Percentiles rank a stretch among this genome's conserved stretches.
Conservation (phyloP, 2,329 filamentous ascomycete species). For the Stemphylium vesicarium region DNA sequence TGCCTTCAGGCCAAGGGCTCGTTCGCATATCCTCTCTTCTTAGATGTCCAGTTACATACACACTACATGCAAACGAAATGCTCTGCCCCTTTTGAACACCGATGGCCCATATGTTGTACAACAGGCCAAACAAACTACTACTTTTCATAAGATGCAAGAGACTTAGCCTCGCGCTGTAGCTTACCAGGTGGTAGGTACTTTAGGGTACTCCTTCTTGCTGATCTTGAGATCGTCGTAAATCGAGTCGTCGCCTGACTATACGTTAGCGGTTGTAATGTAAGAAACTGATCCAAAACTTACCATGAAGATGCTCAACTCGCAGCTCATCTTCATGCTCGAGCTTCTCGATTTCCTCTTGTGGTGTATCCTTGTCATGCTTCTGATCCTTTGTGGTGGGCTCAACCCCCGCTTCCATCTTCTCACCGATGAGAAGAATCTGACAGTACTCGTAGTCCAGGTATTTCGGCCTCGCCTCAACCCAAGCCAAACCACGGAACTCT, state of each 20-base stretch:
- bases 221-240: slow-evolving; percentile 67
- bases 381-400: slow-evolving; percentile 64
- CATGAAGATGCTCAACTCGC: slow-evolving; percentile 66
- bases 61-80: neutral
- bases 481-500: slow-evolving; percentile 74
- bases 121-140: neutral
- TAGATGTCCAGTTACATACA: neutral
- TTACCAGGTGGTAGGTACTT: slow-evolving; percentile 46
- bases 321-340: slow-evolving; percentile 77
- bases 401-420: slow-evolving; percentile 64
- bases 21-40: neutral
- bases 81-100: neutral
- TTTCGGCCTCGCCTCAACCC: slow-evolving; percentile 75
- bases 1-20: too few relatives aligned
- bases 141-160: neutral
- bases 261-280: slow-evolving; percentile 7
- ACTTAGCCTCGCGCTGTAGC: neutral
- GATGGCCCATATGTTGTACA: neutral
- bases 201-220: slow-evolving; percentile 65
- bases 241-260: slow-evolving; percentile 60
- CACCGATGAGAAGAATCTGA: slow-evolving; percentile 80
- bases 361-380: slow-evolving; percentile 64
- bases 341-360: slow-evolving; percentile 74
- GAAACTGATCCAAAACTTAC: slow-evolving; percentile 42
- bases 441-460: slow-evolving; percentile 77